Percentiles rank a stretch among this genome's conserved stretches.
phyloP scores from a whole-genome alignment of 768 basidiomycete genomes.

The Tulasnella sp. region DNA sequence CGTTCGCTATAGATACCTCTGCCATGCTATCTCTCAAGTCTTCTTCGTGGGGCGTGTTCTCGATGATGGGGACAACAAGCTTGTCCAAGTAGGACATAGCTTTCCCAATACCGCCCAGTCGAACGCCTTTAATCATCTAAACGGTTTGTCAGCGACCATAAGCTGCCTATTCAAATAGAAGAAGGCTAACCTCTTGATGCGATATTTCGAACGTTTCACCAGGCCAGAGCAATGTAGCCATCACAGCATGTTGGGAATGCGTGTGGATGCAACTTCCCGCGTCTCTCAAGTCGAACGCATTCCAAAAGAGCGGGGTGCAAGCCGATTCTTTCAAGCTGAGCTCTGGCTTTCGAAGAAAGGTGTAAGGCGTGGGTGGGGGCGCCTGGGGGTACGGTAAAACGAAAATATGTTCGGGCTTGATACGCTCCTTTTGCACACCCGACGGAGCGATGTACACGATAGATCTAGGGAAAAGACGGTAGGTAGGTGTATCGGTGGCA shows the following conservation, averaged over 20 bases:
- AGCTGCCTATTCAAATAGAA: background rate
- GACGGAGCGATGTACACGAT: constrained; percentile 80
- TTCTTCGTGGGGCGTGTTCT: constrained; percentile 84
- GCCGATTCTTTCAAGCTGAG: constrained; percentile 68
- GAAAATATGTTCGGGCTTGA: constrained; percentile 71
- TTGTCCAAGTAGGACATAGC: constrained; percentile 77
- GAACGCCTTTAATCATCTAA: constrained; percentile 87
- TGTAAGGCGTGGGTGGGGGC: constrained; percentile 49
- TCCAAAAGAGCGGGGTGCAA: constrained; percentile 88
- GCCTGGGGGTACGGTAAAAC: constrained; percentile 68
- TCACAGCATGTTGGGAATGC: constrained; percentile 81
- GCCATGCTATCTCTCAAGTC: constrained; percentile 84
- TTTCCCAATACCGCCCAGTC: constrained; percentile 60
- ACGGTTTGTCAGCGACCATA: background rate
- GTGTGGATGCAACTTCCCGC: constrained; percentile 87
- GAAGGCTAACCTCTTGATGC: constrained; percentile 44
- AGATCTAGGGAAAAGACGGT: constrained; percentile 34
- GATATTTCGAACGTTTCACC: constrained; percentile 64
- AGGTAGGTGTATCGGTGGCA: background rate
- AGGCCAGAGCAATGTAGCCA: constrained; percentile 70
- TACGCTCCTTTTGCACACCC: constrained; percentile 84
- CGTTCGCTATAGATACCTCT: constrained; percentile 26
- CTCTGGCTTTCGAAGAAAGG: constrained; percentile 65
- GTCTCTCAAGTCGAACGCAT: constrained; percentile 64
- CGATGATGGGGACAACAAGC: constrained; percentile 74